These are phyloP conservation scores for Kazachstania psychrophila DNA, from an alignment of 805 yeast species.

Conservation along the genomic window DNA sequence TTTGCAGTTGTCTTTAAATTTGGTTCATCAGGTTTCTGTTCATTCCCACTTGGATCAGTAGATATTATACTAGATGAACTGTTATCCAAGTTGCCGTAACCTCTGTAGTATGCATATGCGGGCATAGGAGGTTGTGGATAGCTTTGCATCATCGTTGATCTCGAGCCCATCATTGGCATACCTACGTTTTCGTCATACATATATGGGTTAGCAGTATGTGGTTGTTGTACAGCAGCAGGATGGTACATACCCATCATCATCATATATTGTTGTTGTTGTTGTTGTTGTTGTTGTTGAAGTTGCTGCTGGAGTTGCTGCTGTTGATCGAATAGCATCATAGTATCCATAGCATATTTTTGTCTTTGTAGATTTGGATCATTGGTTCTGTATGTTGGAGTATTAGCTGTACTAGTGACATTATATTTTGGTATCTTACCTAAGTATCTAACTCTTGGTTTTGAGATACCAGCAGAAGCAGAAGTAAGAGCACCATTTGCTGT, in stretches of 20 bases:
- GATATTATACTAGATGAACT: conserved; percentile 1
- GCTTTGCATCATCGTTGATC: not conserved
- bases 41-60: not conserved
- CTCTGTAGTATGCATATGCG: not conserved
- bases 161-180: not conserved
- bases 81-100: not conserved
- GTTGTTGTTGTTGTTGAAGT: conserved; percentile 3
- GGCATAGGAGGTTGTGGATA: conserved; percentile 1
- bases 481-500: not conserved
- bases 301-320: conserved; percentile 1
- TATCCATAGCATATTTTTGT: not conserved
- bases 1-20: not conserved
- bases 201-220: not conserved
- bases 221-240: too few relatives aligned
- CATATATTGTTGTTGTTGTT: not conserved
- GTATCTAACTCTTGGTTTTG: conserved; percentile 24
- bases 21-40: not conserved
- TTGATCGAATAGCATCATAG: not conserved
- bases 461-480: conserved; percentile 10
- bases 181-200: not conserved
- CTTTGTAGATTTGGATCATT: not conserved
- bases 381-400: not conserved
- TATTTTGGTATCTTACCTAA: conserved; percentile 12
- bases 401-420: not conserved
- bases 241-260: conserved; percentile 3